Conservation (phyloP, 768 basidiomycete species). For the Russula foetens region DNA sequence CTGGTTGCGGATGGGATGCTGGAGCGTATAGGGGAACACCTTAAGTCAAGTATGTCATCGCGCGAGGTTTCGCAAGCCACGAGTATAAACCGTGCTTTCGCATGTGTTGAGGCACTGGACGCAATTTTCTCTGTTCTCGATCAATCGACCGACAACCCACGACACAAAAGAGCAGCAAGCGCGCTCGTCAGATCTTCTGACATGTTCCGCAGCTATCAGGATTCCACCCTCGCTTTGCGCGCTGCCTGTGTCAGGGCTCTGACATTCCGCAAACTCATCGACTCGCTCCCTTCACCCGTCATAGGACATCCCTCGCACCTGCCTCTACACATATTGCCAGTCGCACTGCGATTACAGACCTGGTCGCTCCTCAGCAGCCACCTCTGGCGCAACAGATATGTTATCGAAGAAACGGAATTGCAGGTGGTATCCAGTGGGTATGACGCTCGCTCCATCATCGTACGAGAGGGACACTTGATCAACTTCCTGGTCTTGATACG, state of each 20-base stretch:
- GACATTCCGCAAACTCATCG: neutral
- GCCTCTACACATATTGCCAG: neutral
- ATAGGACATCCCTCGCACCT: neutral
- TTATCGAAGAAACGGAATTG: neutral
- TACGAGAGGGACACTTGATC: neutral
- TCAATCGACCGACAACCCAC: neutral
- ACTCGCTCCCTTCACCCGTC: neutral
- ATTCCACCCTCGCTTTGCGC: neutral
- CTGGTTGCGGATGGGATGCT: neutral
- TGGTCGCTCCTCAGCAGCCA: neutral
- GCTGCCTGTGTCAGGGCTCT: constrained; percentile 3
- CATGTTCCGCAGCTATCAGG: neutral
- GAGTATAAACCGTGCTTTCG: neutral
- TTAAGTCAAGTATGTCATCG: neutral
- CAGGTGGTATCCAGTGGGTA: neutral
- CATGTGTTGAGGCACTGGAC: neutral
- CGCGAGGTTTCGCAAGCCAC: neutral
- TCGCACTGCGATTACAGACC: neutral
- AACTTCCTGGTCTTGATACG: constrained; percentile 1
- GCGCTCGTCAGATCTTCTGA: neutral
- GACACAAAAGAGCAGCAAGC: neutral
- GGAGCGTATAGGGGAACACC: neutral
- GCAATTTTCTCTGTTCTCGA: constrained; percentile 1
- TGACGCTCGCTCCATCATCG: neutral
- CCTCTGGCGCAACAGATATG: neutral